Base-by-base conservation (phyloP, 768 basidiomycete species). In the Suillus variegatus region DNA sequence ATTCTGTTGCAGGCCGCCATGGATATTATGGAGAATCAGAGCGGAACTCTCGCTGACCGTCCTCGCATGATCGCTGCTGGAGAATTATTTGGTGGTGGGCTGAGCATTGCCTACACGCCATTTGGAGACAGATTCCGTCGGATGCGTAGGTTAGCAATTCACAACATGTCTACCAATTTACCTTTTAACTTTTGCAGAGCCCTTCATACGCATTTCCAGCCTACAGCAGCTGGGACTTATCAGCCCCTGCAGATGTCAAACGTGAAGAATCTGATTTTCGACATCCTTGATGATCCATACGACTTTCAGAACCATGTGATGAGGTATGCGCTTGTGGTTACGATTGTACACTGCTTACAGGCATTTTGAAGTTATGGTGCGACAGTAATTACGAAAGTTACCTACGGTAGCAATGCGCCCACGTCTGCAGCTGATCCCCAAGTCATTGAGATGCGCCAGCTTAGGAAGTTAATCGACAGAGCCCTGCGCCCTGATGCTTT, bases 391-490 rank as follows among this genome's bases (percentile, higher is more conserved):
- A 52, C 25, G 25, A 28, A 52, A 18, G 51, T 52, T 16, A 52
- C 51, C 2, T 52, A 52, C 6, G 16, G 51, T 25, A 14, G 9
- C 14, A 52, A 14, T 52, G 51, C 25, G 8, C 51, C 51, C 51
- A 28, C 51, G 16, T 52, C 51, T 52, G 51, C 51, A 16, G 28
- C 51, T 28, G 51, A 52, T 28, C 51, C 51, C 25, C 25, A 16
- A 28, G 51, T 52, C 25, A 28, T 52, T 28, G 51, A 52, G 25
- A 52, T 52, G 25, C 25, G 51, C 7, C 25, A 52, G 25, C 51
- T 52, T 7, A 52, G 51, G 51, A 25, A 28, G 51, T 9, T 52
- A 4, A 52, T 80, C 3, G 68, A 72, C 41, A 41, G 51, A 3
- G 72, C 71, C 2, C 60, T 52, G 51, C 25, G 51, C 25, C 25